These are phyloP conservation scores for Zygotorulaspora danielsina DNA, from an alignment of 805 yeast species.

Conservation along the genomic window DNA sequence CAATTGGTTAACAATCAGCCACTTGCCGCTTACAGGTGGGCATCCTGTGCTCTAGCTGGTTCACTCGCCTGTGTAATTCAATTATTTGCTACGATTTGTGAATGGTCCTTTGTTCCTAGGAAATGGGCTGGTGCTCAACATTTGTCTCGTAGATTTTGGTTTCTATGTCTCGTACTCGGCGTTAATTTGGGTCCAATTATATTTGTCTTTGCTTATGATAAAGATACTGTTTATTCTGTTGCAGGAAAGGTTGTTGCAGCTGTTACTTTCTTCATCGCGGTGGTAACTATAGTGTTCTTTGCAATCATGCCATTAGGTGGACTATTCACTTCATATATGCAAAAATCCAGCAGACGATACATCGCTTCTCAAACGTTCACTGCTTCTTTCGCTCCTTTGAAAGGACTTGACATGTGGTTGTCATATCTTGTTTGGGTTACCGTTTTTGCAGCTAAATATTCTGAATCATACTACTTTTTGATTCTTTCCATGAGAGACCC, in stretches of 20 bases:
- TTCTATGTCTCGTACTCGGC: constrained; percentile 59
- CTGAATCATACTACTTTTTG: constrained; percentile 91
- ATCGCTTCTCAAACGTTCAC: constrained; percentile 95
- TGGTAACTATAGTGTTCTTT: constrained; percentile 79
- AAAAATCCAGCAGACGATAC: constrained; percentile 78
- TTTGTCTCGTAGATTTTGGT: constrained; percentile 78
- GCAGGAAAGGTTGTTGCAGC: constrained; percentile 77
- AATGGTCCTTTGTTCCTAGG: constrained; percentile 96
- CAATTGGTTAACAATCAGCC: constrained; percentile 85
- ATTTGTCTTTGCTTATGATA: constrained; percentile 79
- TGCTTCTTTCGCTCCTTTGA: constrained; percentile 76
- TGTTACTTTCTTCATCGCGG: constrained; percentile 83
- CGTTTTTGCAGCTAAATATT: constrained; percentile 83
- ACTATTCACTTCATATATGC: constrained; percentile 86
- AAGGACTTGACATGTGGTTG: constrained; percentile 92
- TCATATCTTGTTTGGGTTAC: constrained; percentile 87
- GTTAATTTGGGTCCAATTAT: constrained; percentile 81
- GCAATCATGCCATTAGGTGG: constrained; percentile 97
- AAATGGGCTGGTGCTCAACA: constrained; percentile 99
- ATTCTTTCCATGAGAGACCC: constrained; percentile 90
- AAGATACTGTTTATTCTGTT: constrained; percentile 57
- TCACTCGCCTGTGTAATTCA: constrained; percentile 76
- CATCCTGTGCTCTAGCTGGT: constrained; percentile 91
- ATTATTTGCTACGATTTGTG: constrained; percentile 80
- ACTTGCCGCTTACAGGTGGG: constrained; percentile 87